Percentiles rank a stretch among this genome's conserved stretches.
Evolutionary conservation across 169 alveolate species (phyloP).

Genomic region (Plasmodium relictum): DNA sequence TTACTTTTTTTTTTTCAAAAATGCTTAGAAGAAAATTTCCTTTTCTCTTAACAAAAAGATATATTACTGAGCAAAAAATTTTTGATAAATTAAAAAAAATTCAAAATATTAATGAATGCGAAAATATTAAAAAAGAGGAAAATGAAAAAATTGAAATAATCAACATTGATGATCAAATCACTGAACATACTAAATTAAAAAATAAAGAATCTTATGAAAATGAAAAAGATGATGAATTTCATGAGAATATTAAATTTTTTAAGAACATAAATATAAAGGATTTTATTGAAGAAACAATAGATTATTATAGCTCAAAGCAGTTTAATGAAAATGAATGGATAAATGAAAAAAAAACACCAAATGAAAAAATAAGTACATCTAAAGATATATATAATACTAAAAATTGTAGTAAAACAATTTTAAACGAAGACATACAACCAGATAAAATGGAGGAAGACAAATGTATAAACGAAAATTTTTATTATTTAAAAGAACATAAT

Average conservation of each 20-base stretch:
- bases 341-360: not conserved
- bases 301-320: constrained; percentile 47
- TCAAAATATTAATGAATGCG: not conserved
- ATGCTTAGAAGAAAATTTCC: not conserved
- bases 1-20: too few species aligned
- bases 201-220: not conserved
- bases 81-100: constrained; percentile 48
- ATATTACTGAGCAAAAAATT: constrained; percentile 27
- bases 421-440: not conserved
- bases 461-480: too few species aligned
- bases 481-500: not conserved
- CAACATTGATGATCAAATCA: constrained; percentile 41
- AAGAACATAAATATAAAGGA: constrained; percentile 36
- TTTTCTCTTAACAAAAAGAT: constrained; percentile 20
- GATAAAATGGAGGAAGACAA: not conserved
- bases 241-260: constrained; percentile 41
- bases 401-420: not conserved
- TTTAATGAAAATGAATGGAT: constrained; percentile 2
- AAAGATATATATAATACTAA: not conserved
- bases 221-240: constrained; percentile 26
- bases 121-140: not conserved
- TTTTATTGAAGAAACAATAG: constrained; percentile 60
- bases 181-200: not conserved
- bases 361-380: not conserved
- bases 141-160: constrained; percentile 63